phyloP scores from a whole-genome alignment of 2,329 filamentous ascomycete species.

The Didymella keratinophila region DNA sequence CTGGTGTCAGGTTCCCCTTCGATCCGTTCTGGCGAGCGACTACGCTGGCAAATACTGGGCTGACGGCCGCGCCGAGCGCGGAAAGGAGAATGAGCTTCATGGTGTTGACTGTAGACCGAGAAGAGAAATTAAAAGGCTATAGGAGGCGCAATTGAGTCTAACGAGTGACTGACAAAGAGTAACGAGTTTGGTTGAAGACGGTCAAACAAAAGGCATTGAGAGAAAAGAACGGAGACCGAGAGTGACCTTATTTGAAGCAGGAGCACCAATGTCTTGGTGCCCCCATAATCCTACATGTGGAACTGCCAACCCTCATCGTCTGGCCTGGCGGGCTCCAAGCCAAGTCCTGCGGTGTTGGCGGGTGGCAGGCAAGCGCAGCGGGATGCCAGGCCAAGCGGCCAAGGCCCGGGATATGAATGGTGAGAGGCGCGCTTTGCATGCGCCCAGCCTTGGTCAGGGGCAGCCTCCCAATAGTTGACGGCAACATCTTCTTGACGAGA shows the following conservation, averaged over 20 bases:
- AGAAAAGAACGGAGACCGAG: slow-evolving; percentile 28
- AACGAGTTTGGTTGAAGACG: slow-evolving; percentile 29
- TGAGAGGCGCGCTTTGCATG: slow-evolving; percentile 33
- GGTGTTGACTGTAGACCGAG: slow-evolving; percentile 21
- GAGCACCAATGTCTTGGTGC: slow-evolving; percentile 38
- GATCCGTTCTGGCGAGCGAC: slow-evolving; percentile 31
- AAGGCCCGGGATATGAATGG: slow-evolving; percentile 34
- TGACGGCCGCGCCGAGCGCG: slow-evolving; percentile 37
- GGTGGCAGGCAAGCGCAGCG: slow-evolving; percentile 35
- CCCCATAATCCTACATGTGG: slow-evolving; percentile 40
- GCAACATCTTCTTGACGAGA: slow-evolving; percentile 22
- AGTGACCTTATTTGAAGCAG: slow-evolving; percentile 44
- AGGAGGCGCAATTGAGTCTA: slow-evolving; percentile 39
- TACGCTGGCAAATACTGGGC: slow-evolving; percentile 36
- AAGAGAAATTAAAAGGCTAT: slow-evolving; percentile 40
- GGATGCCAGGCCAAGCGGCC: slow-evolving; percentile 39
- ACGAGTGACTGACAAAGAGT: slow-evolving; percentile 49
- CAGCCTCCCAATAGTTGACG: slow-evolving; percentile 28
- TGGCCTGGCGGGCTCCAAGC: slow-evolving; percentile 41
- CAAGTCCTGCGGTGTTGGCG: slow-evolving; percentile 45
- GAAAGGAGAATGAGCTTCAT: slow-evolving; percentile 46
- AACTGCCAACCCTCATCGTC: slow-evolving; percentile 49
- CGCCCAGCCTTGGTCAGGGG: slow-evolving; percentile 50
- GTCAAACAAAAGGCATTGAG: slow-evolving; percentile 41
- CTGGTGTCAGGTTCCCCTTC: slow-evolving; percentile 57